Base-by-base conservation (phyloP, 345 rosid genomes). In the Camelina sativa region DNA sequence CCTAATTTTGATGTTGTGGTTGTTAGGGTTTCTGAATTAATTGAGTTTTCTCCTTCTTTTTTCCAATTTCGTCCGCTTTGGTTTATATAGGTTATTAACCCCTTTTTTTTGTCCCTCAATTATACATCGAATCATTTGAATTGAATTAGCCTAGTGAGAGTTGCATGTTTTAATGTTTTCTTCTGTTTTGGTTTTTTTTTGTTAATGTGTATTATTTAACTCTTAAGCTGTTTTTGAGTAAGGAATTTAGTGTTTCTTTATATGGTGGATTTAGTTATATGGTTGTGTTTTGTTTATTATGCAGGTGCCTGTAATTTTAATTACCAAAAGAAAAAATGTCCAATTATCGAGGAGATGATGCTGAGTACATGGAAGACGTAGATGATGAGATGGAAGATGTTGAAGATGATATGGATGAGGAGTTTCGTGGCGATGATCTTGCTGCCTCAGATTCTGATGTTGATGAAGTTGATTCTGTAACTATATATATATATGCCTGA, bases 341-440 rank as follows among this genome's bases (percentile, higher is more conserved):
- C 35, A 68, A 89, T 46, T 80, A 81, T 75, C 91, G 71, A 67
- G 88, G 71, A 63, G 88, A 91, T 41, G 85, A 84, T 77, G 89
- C 82, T 41, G 95, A 86, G 51, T 83, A 84, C 50, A 84, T 82
- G 85, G 92, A 83, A 50, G 93, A 83, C 63, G 83, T 85, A 9
- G 90, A 88, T 65, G 90, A 82, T 23, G 91, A 85, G 56, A 84
- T 82, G 85, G 91, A 83, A 65, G 91, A 85, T 73, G 83, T 84
- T 6, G 89, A 85, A 69, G 90, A 84, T 65, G 91, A 84, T 38
- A 12, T 73, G 17, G 88, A 85, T 30, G 85, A 83, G 47, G 84
- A 89, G 48, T 82, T 83, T 52, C 81, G 40, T n/a, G 85, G 80
- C 16, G 78, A 79, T 71, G 86, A 84, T 62, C 72, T 80, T 65